Evolutionary conservation across 208 protist genomes (phyloP), one percentile per base, ranked within the genome.

Genomic region (Acanthamoeba lenticulata): DNA sequence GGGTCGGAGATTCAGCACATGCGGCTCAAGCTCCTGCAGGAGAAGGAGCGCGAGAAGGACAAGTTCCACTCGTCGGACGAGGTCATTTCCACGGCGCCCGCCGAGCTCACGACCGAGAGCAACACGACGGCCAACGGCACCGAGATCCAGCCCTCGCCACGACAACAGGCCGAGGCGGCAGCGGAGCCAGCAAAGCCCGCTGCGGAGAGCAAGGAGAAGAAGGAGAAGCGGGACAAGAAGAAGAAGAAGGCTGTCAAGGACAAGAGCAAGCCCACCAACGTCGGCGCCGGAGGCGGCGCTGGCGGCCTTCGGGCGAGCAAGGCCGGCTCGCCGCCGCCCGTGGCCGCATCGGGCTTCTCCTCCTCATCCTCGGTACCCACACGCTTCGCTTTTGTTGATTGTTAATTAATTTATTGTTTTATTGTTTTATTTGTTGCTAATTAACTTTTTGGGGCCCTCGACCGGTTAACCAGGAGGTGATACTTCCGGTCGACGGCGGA

Each of bases 191-290:
- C 3, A 88, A n/a, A 57, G 34, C 13, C n/a, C 4, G 52, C 47
- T 2, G 42, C 7, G 42, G 74, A 85, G 36, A 85, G 9, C 32
- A 69, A 91, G 85, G 57, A 69, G 44, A 69, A 91, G 85, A 62
- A 49, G 15, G 85, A 91, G 52, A 69, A 91, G 36, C 36, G 42
- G 32, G 57, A 69, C 9, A 69, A 69, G 36, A 91, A 69, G 57
- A 69, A 91, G 55, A 29, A n/a, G 45, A 91, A 91, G 36, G 47
- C 65, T 45, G 69, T 17, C 52, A 91, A 91, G 36, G 55, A 91
- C 9, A 91, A 86, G 44, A 42, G n/a, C 6, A 88, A 86, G 77
- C n/a, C n/a, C n/a, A n/a, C n/a, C n/a, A n/a, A n/a, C n/a, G n/a
- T n/a, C n/a, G n/a, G n/a, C n/a, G n/a, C n/a, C n/a, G n/a, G n/a